phyloP scores from a whole-genome alignment of 768 basidiomycete species.

The Vararia minispora region DNA sequence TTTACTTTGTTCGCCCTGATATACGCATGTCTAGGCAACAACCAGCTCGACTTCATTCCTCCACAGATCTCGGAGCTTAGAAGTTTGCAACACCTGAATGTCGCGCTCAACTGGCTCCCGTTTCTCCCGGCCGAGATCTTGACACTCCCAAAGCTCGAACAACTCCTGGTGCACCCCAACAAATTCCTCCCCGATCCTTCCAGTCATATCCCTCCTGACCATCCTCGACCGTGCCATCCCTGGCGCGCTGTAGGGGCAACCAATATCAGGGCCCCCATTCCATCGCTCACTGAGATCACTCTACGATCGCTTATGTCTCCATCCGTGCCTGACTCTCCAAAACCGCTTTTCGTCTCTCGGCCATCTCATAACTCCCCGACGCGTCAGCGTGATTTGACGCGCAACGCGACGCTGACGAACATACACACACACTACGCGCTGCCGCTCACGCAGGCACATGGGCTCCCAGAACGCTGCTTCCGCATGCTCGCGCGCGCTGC shows the following conservation, averaged over 20 bases:
- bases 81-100: constrained; percentile 9
- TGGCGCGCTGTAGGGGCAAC: neutral
- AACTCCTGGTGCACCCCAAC: constrained; percentile 11
- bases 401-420: too few relatives aligned
- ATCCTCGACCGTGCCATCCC: neutral
- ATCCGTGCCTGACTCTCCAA: too few relatives aligned
- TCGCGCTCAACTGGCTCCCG: constrained; percentile 10
- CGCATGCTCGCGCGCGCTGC: too few relatives aligned
- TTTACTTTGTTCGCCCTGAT: neutral
- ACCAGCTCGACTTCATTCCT: constrained; percentile 7
- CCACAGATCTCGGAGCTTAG: constrained; percentile 11
- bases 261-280: constrained; percentile 5
- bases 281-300: constrained; percentile 11
- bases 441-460: too few relatives aligned
- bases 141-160: constrained; percentile 6
- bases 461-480: too few relatives aligned
- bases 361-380: too few relatives aligned
- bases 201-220: neutral
- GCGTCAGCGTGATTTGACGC: too few relatives aligned
- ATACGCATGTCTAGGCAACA: constrained; percentile 7
- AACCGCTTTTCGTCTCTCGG: too few relatives aligned
- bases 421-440: too few relatives aligned
- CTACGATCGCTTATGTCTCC: constrained; percentile 12
- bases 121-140: constrained; percentile 13
- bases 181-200: constrained; percentile 9